Percentiles rank a stretch among this genome's conserved stretches.
These are phyloP conservation scores for Pyrus hybrid DNA, from an alignment of 331 rosid genomes.

Conservation along the genomic window DNA sequence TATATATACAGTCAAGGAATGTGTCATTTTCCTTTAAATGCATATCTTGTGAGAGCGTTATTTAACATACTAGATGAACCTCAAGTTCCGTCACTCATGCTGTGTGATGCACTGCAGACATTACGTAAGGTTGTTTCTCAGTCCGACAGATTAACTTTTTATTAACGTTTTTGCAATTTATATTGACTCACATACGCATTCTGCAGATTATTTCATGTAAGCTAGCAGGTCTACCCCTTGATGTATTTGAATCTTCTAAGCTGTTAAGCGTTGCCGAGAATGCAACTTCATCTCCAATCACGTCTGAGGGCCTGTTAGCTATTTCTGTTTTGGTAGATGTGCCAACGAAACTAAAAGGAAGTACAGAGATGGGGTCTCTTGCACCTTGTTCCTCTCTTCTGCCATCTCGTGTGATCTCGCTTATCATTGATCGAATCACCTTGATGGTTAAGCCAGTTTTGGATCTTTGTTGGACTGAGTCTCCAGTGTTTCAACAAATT, in stretches of 20 bases:
- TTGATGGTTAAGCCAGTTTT: slow-evolving; percentile 23
- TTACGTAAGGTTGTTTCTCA: slow-evolving; percentile 42
- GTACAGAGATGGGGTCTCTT: slow-evolving; percentile 12
- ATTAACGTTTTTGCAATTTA: slow-evolving; percentile 1
- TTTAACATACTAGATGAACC: slow-evolving; percentile 32
- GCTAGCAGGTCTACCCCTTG: slow-evolving; percentile 16
- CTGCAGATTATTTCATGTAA: slow-evolving; percentile 39
- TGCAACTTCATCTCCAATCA: slow-evolving; percentile 19
- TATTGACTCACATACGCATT: slow-evolving; percentile 14
- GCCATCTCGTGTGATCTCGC: slow-evolving; percentile 28
- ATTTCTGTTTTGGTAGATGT: slow-evolving; percentile 36
- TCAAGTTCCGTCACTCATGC: slow-evolving; percentile 28
- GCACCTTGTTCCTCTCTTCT: slow-evolving; percentile 17
- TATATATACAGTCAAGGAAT: slow-evolving; percentile 38
- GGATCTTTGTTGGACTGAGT: slow-evolving; percentile 18
- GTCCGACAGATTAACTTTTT: slow-evolving; percentile 1
- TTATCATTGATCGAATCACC: slow-evolving; percentile 42
- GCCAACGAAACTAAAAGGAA: slow-evolving; percentile 15
- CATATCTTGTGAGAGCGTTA: slow-evolving; percentile 19
- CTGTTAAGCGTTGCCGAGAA: slow-evolving; percentile 30
- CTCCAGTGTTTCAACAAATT: slow-evolving; percentile 24
- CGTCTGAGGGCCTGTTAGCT: slow-evolving; percentile 24
- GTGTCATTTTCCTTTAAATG: slow-evolving; percentile 14
- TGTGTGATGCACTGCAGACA: slow-evolving; percentile 30
- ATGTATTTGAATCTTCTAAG: slow-evolving; percentile 24